Evolutionary conservation across 2,329 filamentous ascomycete genomes (phyloP).

Genomic region (Trichoderma endophyticum): DNA sequence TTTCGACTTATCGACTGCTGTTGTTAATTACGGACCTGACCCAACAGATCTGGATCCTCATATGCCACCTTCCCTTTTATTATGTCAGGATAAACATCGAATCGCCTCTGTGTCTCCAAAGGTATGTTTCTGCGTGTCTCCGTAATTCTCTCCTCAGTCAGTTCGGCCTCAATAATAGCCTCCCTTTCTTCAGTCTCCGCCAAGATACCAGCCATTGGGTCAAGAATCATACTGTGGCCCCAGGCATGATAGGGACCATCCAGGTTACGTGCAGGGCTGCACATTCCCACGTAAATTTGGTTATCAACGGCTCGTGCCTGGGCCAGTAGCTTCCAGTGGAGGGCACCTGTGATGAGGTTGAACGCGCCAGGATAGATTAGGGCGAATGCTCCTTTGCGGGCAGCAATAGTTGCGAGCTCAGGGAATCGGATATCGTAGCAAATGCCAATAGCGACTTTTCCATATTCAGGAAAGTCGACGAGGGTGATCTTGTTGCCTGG

Average conservation of each 20-base stretch:
- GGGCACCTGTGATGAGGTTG: constrained; percentile 84
- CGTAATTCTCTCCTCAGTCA: constrained; percentile 65
- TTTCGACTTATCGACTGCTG: neutral
- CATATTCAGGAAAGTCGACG: constrained; percentile 83
- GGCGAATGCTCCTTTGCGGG: constrained; percentile 77
- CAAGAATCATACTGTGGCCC: constrained; percentile 85
- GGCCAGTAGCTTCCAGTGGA: constrained; percentile 87
- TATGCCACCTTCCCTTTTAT: constrained; percentile 49
- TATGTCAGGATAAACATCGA: constrained; percentile 93
- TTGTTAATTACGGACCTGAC: neutral
- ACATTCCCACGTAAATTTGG: constrained; percentile 87
- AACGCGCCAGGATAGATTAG: constrained; percentile 96
- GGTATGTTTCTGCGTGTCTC: constrained; percentile 81
- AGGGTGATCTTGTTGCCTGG: constrained; percentile 83
- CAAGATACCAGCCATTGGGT: constrained; percentile 80
- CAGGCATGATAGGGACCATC: constrained; percentile 79
- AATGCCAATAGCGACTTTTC: constrained; percentile 82
- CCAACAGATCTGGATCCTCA: neutral
- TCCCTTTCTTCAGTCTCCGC: constrained; percentile 75
- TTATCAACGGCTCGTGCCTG: constrained; percentile 87
- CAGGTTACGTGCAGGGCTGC: constrained; percentile 82
- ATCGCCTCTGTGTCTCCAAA: constrained; percentile 77
- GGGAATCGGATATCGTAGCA: constrained; percentile 99
- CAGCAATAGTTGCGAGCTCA: constrained; percentile 84
- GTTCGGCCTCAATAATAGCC: constrained; percentile 68